These are phyloP conservation scores for Diatrype stigma DNA, from an alignment of 2,329 filamentous ascomycete species.

Conservation along the genomic window DNA sequence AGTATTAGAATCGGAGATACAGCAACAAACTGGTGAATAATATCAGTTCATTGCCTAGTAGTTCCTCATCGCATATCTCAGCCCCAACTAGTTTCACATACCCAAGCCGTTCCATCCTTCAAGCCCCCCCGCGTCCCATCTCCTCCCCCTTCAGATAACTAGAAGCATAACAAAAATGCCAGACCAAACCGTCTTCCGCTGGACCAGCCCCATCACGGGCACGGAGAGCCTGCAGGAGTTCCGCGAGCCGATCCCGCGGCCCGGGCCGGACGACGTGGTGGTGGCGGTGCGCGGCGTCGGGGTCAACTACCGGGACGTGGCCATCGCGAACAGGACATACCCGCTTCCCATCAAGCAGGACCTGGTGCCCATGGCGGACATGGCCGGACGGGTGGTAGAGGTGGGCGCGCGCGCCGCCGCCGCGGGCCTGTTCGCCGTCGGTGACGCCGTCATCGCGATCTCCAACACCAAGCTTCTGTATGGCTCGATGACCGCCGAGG, in stretches of 20 bases:
- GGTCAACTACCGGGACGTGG: constrained; percentile 32
- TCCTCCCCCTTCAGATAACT: too few species aligned
- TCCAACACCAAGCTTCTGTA: constrained; percentile 22
- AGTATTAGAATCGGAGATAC: too few species aligned
- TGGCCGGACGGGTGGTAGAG: constrained; percentile 29
- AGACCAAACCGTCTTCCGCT: constrained; percentile 14
- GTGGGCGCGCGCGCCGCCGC: constrained; percentile 17
- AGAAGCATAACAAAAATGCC: too few species aligned
- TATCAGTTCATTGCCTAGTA: too few species aligned
- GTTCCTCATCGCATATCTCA: too few species aligned
- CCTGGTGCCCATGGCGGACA: constrained; percentile 32
- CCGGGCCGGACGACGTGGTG: constrained; percentile 24
- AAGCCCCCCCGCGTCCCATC: too few species aligned
- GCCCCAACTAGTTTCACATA: too few species aligned
- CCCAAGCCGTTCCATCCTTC: too few species aligned
- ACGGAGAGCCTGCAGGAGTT: constrained; percentile 18
- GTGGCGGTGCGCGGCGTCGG: constrained; percentile 26
- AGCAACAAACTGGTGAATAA: too few species aligned
- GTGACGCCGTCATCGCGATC: constrained; percentile 28
- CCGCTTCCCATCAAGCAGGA: constrained; percentile 27
- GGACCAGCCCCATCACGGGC: constrained; percentile 4
- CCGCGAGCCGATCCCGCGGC: constrained; percentile 21
- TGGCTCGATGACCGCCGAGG: constrained; percentile 14
- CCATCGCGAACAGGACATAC: constrained; percentile 25
- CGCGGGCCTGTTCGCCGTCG: constrained; percentile 19